Evolutionary conservation across 2,329 filamentous ascomycete species (phyloP), one percentile per base, ranked within the genome.

Genomic region (Colletotrichum horii): DNA sequence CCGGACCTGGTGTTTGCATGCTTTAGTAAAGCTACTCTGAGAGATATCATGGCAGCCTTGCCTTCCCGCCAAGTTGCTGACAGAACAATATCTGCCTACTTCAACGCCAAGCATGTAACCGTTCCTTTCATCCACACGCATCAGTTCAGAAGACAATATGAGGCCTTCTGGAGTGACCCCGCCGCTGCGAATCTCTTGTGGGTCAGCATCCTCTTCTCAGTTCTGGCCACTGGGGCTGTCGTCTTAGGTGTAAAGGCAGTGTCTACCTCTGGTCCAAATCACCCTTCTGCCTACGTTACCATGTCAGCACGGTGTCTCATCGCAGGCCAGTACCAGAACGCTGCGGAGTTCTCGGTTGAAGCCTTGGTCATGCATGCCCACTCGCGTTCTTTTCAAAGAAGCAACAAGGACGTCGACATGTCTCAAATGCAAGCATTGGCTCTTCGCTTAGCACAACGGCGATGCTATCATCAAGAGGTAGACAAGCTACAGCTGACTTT

Each of bases 181-280:
- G 77, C 80, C 4, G 81, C 82, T 1, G 80, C 85, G 6, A 85
- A 84, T 74, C 79, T 88, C 12, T 81, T 89, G n/a, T 90, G 88
- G 88, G 80, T 88, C 65, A 89, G 88, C 77, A 86, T 88, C 55
- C 80, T 90, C 68, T 87, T 88, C 75, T 89, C 88, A 7, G 84
- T 89, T 62, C 78, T 90, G 43, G 84, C 83, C 75, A 83, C 85
- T 9, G 86, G 86, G 2, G 81, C 83, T 36, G 81, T 84, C 22
- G 81, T 87, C 14, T 79, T 81, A 28, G 79, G 81, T 52, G 73
- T 78, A 70, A 82, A 84, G 30, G 72, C 70, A 70, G 74, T 71
- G 75, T 60, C 78, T 64, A 72, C 8, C 74, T 75, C 80, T 36
- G 77, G 82, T 68, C 77, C 71, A 66, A 77, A 71, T 64, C 81